phyloP scores from a whole-genome alignment of 805 yeast genomes.

The Millerozyma acaciae region DNA sequence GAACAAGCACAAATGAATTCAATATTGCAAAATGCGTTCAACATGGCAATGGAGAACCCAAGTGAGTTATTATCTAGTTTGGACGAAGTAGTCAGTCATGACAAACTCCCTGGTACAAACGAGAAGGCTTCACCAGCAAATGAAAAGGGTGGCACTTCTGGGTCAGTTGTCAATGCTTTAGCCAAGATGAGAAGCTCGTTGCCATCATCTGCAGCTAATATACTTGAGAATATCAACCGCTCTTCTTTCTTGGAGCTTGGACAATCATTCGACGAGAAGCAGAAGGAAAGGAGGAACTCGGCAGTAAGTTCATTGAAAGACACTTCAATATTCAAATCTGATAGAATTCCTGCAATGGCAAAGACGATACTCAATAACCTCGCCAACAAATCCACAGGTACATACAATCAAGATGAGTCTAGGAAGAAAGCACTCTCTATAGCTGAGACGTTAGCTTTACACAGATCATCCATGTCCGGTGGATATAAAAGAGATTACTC shows the following conservation, averaged over 20 bases:
- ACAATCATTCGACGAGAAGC: not conserved
- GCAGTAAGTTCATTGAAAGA: not conserved
- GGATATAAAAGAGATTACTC: slow-evolving; percentile 26
- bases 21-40: slow-evolving; percentile 72
- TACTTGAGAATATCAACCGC: slow-evolving; percentile 13
- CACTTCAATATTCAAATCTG: slow-evolving; percentile 1
- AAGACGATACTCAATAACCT: slow-evolving; percentile 8
- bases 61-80: slow-evolving; percentile 37
- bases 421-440: slow-evolving; percentile 41
- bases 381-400: slow-evolving; percentile 2
- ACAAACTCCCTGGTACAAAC: slow-evolving; percentile 2
- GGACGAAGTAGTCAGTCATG: slow-evolving; percentile 11
- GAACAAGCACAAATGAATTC: slow-evolving; percentile 59
- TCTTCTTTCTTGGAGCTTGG: slow-evolving; percentile 12
- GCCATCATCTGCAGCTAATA: slow-evolving; percentile 12
- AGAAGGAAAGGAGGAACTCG: not conserved
- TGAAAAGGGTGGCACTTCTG: slow-evolving; percentile 1
- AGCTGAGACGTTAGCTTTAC: slow-evolving; percentile 57
- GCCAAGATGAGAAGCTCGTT: slow-evolving; percentile 7
- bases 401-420: slow-evolving; percentile 4
- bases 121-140: slow-evolving; percentile 2
- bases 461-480: slow-evolving; percentile 42
- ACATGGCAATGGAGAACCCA: slow-evolving; percentile 70
- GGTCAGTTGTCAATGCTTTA: slow-evolving; percentile 7
- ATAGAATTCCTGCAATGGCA: slow-evolving; percentile 8